Percentiles rank a stretch among this genome's conserved stretches.
Conservation (phyloP, 768 basidiomycete genomes). For the Strobilomyces confusus region DNA sequence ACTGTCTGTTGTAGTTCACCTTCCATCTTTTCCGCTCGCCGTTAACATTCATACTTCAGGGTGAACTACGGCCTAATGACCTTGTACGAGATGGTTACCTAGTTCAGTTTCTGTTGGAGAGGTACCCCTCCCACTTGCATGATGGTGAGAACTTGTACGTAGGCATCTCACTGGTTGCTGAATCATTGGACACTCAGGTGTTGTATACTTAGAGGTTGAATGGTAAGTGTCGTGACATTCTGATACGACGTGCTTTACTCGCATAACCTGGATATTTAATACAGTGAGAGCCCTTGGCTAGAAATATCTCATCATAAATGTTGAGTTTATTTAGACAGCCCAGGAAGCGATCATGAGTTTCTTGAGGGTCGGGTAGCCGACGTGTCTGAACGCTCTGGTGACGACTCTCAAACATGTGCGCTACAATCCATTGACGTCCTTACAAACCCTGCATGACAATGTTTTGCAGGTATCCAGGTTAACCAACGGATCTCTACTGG, state of each 20-base stretch:
- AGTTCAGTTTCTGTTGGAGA: neutral
- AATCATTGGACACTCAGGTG: neutral
- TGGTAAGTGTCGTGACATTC: neutral
- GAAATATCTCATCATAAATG: neutral
- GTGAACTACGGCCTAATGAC: too few relatives aligned
- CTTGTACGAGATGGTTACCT: neutral
- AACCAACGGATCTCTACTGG: too few relatives aligned
- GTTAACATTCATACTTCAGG: too few relatives aligned
- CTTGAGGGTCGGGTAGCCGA: too few relatives aligned
- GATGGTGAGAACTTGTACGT: neutral
- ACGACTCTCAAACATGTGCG: too few relatives aligned
- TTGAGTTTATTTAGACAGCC: neutral
- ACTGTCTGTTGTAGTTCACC: too few relatives aligned
- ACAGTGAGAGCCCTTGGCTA: neutral
- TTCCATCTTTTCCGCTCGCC: too few relatives aligned
- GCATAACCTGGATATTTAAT: neutral
- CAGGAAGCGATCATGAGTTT: too few relatives aligned
- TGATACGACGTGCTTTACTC: neutral
- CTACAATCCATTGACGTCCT: too few relatives aligned
- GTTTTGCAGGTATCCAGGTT: too few relatives aligned
- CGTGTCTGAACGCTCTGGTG: too few relatives aligned
- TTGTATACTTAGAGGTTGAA: neutral
- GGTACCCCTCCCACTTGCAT: neutral
- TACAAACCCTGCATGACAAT: too few relatives aligned
- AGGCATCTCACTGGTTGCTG: neutral